Base-by-base conservation (phyloP, 192 early-diverging fungal genomes). In the Allomyces arbusculus region DNA sequence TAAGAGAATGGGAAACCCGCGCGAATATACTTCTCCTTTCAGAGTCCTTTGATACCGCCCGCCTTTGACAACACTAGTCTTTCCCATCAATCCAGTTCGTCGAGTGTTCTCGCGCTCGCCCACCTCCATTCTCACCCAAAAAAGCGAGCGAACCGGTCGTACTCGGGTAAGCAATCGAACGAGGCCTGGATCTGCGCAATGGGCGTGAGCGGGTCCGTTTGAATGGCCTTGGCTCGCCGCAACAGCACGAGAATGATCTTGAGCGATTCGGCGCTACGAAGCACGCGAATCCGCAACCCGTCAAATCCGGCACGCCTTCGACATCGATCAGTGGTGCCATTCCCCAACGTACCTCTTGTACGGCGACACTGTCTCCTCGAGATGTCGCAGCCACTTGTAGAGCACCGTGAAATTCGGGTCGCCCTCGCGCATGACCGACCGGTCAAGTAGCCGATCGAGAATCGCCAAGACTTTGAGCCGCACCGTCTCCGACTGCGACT, bases 331-430 rank as follows among this genome's bases (percentile, higher is more conserved):
- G 45, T 10, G 12, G n/a, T 63, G 14, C 1, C 12, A n/a, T n/a
- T n/a, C 11, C 1, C 3, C 62, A 63, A 63, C 24, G 20, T 50
- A 68, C 68, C 65, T 68, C 55, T 68, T 68, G 58, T 66, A 55
- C 22, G 68, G 68, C 24, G 45, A 50, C 55, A 67, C 44, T n/a
- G 43, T 68, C 55, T 68, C 68, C 65, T 68, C 68, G 8, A 68
- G n/a, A 40, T 68, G 65, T 9, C 61, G 43, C 45, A 68, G 55
- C 68, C 68, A 68, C 10, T 40, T 22, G 14, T 66, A 68, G 11
- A 68, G 45, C 22, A 63, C 23, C 8, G 4, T 8, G 24, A 68
- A 68, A 23, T 68, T 68, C 4, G 68, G 23, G 33, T 68, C 68
- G 50, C 44, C 44, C 44, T 62, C 43, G 24, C 22, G 44, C 65